These are phyloP conservation scores for Hsuehochloa calcarea DNA, from an alignment of 176 grass and related monocot genomes.

Conservation along the genomic window DNA sequence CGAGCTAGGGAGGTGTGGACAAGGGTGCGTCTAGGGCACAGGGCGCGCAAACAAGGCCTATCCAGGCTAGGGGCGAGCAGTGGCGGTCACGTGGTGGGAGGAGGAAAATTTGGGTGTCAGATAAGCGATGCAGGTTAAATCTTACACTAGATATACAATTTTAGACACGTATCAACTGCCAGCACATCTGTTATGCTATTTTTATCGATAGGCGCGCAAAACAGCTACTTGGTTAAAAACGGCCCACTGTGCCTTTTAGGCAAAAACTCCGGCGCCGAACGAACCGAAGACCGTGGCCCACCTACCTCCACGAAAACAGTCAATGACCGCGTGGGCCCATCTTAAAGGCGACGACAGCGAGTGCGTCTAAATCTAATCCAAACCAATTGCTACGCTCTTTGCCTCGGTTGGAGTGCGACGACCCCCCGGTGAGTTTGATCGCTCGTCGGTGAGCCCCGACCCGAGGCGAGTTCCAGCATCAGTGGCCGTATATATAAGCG, in stretches of 20 bases:
- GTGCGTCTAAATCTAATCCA: constrained; percentile 28
- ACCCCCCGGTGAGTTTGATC: constrained; percentile 39
- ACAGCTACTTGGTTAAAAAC: fast-evolving
- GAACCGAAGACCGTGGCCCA: neutral
- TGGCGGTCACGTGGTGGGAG: too few relatives aligned
- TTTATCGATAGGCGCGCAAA: too few relatives aligned
- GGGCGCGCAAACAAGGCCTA: too few relatives aligned
- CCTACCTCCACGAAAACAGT: neutral
- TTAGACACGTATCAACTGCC: fast-evolving
- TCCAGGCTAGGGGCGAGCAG: too few relatives aligned
- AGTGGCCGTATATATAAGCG: constrained; percentile 26
- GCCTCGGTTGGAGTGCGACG: neutral
- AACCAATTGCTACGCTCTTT: neutral
- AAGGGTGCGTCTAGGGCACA: too few relatives aligned
- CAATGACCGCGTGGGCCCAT: neutral
- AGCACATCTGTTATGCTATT: fast-evolving
- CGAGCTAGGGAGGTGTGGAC: too few relatives aligned
- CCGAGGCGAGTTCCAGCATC: neutral
- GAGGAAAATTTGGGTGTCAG: too few relatives aligned
- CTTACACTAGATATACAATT: fast-evolving
- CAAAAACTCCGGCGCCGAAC: neutral
- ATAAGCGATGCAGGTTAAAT: too few relatives aligned
- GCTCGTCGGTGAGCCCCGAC: constrained; percentile 28
- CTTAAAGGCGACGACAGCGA: neutral
- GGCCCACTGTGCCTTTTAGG: too few relatives aligned